A percentile compares a stretch with the other conserved stretches of the same genome.
phyloP scores from a whole-genome alignment of 257 asterid species.

The Ajuga chamaepitys region DNA sequence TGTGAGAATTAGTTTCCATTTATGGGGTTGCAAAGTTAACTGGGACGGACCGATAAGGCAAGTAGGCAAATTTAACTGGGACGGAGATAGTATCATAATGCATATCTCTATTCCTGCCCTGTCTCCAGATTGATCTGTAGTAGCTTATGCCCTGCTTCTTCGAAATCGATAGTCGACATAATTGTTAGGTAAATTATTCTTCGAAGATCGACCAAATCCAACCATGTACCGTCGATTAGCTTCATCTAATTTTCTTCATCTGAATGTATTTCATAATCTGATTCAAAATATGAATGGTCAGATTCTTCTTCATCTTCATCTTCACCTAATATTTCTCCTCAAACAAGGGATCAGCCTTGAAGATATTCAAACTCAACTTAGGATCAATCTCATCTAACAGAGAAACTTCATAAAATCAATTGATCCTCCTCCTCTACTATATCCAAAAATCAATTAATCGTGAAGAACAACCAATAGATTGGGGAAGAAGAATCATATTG shows the following conservation, averaged over 20 bases:
- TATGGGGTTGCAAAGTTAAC: no score
- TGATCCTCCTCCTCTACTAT: slow-evolving; percentile 95
- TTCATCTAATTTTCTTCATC: slow-evolving; percentile 81
- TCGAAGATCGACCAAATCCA: slow-evolving; percentile 74
- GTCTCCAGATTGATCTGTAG: slow-evolving; percentile 84
- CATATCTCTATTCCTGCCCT: slow-evolving; percentile 97
- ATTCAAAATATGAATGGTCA: slow-evolving; percentile 49
- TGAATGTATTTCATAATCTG: slow-evolving; percentile 51
- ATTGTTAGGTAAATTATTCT: slow-evolving; percentile 89
- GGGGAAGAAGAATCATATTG: no score
- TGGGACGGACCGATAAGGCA: no score
- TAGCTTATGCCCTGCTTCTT: slow-evolving; percentile 92
- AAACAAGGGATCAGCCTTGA: slow-evolving; percentile 78
- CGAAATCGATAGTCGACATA: slow-evolving; percentile 95
- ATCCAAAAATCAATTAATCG: no score
- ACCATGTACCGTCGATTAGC: slow-evolving; percentile 84
- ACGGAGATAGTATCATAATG: slow-evolving; percentile 74
- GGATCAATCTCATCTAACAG: slow-evolving; percentile 70
- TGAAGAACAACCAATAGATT: no score
- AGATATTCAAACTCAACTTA: slow-evolving; percentile 75
- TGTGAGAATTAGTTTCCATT: no score
- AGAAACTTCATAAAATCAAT: slow-evolving; percentile 75
- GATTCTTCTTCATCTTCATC: slow-evolving; percentile 76
- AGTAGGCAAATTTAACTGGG: no score
- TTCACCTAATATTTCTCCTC: slow-evolving; percentile 77